Evolutionary conservation across 148 eudicot species (phyloP).

Genomic region (Cornus florida): DNA sequence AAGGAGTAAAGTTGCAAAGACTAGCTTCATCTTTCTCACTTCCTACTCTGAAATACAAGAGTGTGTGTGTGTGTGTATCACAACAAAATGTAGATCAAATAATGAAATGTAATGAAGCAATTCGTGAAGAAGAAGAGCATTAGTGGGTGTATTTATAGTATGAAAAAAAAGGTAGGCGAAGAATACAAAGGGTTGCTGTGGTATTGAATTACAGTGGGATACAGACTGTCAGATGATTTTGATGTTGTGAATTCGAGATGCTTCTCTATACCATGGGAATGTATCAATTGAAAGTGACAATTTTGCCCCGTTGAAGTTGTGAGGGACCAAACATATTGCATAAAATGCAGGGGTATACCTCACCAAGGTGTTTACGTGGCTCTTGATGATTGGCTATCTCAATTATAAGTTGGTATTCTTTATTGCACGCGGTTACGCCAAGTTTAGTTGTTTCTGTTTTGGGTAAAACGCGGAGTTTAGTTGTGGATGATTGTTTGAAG

Average conservation of each 20-base stretch:
- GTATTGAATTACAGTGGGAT: not conserved
- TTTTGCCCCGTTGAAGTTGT: not conserved
- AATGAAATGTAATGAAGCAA: not conserved
- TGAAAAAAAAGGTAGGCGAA: not conserved
- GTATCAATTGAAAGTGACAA: too few species aligned
- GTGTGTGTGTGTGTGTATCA: too few species aligned
- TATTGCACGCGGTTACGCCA: not conserved
- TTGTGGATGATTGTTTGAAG: too few species aligned
- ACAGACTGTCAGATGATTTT: not conserved
- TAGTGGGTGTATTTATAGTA: not conserved
- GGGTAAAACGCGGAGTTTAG: too few species aligned
- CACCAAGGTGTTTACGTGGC: not conserved
- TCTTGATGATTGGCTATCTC: not conserved
- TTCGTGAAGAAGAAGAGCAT: not conserved
- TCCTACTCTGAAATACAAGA: not conserved
- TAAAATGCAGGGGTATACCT: not conserved
- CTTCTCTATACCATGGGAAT: too few species aligned
- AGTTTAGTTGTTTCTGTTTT: not conserved
- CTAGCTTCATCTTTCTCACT: slow-evolving; percentile 15
- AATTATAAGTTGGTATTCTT: too few species aligned
- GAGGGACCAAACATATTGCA: not conserved
- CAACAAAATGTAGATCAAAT: too few species aligned
- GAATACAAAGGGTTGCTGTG: not conserved
- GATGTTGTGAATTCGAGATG: not conserved
- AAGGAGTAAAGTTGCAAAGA: slow-evolving; percentile 8